These are phyloP conservation scores for Kluyveromyces sp. DNA, from an alignment of 1,139 yeast species.

Conservation along the genomic window DNA sequence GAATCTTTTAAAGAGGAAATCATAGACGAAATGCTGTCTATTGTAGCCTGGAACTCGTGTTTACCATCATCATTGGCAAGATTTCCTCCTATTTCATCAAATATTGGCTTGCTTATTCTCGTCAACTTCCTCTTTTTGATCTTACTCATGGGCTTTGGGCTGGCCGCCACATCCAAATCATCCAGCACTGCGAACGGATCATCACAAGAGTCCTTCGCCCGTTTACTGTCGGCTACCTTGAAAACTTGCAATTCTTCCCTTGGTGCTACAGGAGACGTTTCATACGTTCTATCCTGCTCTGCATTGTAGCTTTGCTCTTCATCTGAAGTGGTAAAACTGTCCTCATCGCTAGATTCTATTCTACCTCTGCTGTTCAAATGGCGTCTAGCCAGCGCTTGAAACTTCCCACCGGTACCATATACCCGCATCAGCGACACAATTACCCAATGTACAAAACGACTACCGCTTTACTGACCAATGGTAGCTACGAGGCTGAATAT, in stretches of 20 bases:
- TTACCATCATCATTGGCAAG: slow-evolving; percentile 4
- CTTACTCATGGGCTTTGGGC: not conserved
- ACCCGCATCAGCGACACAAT: not conserved
- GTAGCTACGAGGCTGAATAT: too few relatives aligned
- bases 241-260: not conserved
- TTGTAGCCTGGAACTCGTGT: slow-evolving; percentile 10
- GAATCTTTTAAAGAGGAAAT: slow-evolving; percentile 8
- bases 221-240: not conserved
- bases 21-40: slow-evolving; percentile 10
- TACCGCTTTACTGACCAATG: too few relatives aligned
- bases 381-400: slow-evolving; percentile 1
- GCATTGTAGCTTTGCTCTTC: not conserved
- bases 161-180: slow-evolving; percentile 9
- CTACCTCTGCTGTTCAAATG: not conserved
- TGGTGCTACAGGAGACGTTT: slow-evolving; percentile 1
- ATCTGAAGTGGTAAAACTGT: not conserved
- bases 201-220: not conserved
- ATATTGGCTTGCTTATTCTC: slow-evolving; percentile 11
- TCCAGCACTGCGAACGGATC: slow-evolving; percentile 21
- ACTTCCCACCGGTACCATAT: not conserved
- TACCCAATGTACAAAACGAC: not conserved
- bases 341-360: not conserved
- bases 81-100: not conserved
- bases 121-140: slow-evolving; percentile 17
- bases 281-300: slow-evolving; percentile 2